These are phyloP conservation scores for Botrytis fragariae DNA, from an alignment of 2,329 filamentous ascomycete species.

Conservation along the genomic window DNA sequence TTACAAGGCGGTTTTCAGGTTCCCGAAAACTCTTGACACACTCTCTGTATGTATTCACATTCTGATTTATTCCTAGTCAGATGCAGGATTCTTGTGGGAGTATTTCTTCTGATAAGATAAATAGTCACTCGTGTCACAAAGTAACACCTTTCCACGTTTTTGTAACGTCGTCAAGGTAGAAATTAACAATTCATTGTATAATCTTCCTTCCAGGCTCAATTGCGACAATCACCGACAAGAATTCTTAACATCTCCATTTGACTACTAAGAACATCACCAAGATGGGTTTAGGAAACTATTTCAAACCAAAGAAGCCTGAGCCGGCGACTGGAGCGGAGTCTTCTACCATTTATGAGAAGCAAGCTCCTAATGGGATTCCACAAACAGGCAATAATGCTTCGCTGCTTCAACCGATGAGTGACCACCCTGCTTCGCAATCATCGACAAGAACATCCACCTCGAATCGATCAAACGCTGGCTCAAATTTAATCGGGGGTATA, in stretches of 20 bases:
- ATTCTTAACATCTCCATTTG: neutral
- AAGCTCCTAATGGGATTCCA: constrained; percentile 24
- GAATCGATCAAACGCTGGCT: constrained; percentile 47
- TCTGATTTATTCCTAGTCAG: neutral
- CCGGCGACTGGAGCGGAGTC: constrained; percentile 22
- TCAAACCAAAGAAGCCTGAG: constrained; percentile 53
- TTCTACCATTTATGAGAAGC: constrained; percentile 48
- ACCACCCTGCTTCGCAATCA: constrained; percentile 49
- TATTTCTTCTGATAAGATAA: neutral
- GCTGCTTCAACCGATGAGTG: constrained; percentile 50
- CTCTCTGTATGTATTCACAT: constrained; percentile 16
- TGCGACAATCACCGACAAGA: neutral
- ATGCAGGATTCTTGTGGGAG: neutral
- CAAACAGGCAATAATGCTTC: constrained; percentile 42
- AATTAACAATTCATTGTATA: neutral
- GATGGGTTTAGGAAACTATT: constrained; percentile 63
- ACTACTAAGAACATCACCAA: constrained; percentile 30
- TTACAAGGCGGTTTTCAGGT: neutral
- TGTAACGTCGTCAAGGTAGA: neutral
- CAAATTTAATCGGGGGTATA: constrained; percentile 65
- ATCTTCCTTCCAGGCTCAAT: neutral
- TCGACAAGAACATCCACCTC: constrained; percentile 55
- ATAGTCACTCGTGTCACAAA: constrained; percentile 1
- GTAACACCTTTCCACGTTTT: constrained; percentile 2
- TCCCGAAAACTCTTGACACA: neutral